Evolutionary conservation across 148 eudicot species (phyloP), one percentile per base, ranked within the genome.

Genomic region (Nyssa sinensis): DNA sequence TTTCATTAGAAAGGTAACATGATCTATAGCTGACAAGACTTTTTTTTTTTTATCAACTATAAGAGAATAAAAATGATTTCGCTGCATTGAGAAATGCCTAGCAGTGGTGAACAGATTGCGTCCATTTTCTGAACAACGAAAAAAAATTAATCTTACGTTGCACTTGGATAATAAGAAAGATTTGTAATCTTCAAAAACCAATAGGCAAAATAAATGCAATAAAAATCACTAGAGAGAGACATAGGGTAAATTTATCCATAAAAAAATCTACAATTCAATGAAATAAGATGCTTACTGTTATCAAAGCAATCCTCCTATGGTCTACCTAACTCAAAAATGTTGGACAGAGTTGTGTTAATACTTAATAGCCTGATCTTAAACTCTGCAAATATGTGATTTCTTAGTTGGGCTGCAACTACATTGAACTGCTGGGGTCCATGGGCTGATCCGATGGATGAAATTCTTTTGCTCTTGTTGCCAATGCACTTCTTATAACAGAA

Each of bases 401-500:
- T 25, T 21, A 67, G 13, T 24, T 16, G 10, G n/a, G n/a, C 58
- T 66, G 44, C n/a, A 24, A 47, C 34, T 67, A 34, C 7, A 7
- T 41, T 10, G 53, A 59, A 12, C 59, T 49, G 49, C 28, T 34
- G 21, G 23, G 35, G 32, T 49, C 64, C 35, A 27, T 49, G 1
- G 12, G 5, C 27, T 64, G 74, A 29, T 61, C 72, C 10, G 28
- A 51, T 21, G 3, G n/a, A 27, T 7, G 3, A 25, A 63, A 53
- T 74, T 73, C 71, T 67, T 72, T 77, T 10, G 77, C 89, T 77
- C 78, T 91, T 1, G 81, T 76, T 33, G 89, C 90, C 85, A 91
- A 88, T 70, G 86, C 82, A 69, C 44, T 84, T 79, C 98, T 76
- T 12, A 91, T 79, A 27, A 59, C 75, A 23, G 61, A 62, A 10